Evolutionary conservation across 78 protist species (phyloP).

Genomic region (Dictyostelium firmibasis): DNA sequence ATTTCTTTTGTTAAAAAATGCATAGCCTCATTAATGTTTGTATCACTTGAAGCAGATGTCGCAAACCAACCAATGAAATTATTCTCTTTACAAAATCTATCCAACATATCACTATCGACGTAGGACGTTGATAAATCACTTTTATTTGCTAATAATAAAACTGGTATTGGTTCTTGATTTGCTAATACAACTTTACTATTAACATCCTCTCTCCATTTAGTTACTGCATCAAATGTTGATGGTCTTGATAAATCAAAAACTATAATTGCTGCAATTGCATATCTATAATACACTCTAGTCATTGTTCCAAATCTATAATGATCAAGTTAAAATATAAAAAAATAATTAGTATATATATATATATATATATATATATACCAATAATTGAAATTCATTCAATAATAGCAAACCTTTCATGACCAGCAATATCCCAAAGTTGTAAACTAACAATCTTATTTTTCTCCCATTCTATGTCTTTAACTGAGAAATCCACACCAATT

Average conservation of each 20-base stretch:
- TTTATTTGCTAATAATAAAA: constrained; percentile 81
- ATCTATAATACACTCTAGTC: constrained; percentile 85
- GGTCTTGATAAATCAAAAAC: constrained; percentile 83
- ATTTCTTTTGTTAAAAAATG: constrained; percentile 43
- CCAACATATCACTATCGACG: constrained; percentile 60
- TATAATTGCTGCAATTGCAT: constrained; percentile 82
- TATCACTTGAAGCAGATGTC: constrained; percentile 73
- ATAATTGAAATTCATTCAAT: no score
- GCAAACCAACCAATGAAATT: constrained; percentile 82
- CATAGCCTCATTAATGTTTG: constrained; percentile 80
- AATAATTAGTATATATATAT: no score
- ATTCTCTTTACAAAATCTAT: constrained; percentile 64
- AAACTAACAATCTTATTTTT: constrained; percentile 55
- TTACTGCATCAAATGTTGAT: constrained; percentile 80
- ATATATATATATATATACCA: no score
- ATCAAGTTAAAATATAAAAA: no score
- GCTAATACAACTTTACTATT: constrained; percentile 80
- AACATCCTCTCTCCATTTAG: constrained; percentile 85
- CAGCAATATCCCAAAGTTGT: constrained; percentile 90
- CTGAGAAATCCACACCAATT: constrained; percentile 89
- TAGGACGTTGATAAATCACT: constrained; percentile 33
- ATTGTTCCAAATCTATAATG: constrained; percentile 76
- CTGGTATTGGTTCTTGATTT: constrained; percentile 83
- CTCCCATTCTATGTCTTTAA: constrained; percentile 59
- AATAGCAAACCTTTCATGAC: constrained; percentile 74